phyloP scores from a whole-genome alignment of 139 green algal species.

The Micractinium conductrix region DNA sequence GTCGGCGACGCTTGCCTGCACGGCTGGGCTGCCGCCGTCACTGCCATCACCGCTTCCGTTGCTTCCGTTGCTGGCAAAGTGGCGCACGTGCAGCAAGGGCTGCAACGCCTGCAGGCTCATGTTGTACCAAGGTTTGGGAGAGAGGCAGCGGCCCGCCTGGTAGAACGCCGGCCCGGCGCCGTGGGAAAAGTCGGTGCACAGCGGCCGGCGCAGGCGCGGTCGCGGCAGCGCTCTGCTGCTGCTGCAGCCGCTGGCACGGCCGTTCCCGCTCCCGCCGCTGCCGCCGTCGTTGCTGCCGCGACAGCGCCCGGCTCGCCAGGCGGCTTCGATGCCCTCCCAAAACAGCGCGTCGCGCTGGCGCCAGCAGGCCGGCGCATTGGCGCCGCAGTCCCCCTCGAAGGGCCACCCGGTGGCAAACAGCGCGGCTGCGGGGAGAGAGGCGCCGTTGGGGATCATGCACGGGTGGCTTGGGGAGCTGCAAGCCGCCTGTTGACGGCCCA shows the following conservation, averaged over 20 bases:
- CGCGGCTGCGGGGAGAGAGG: conserved; percentile 4
- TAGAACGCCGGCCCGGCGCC: conserved; percentile 15
- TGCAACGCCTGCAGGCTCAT: conserved; percentile 38
- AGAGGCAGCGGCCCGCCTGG: conserved; percentile 1
- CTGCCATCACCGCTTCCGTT: not conserved
- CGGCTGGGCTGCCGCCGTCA: not conserved
- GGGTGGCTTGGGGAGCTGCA: too few species aligned
- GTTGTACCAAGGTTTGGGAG: conserved; percentile 28
- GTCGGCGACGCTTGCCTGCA: not conserved
- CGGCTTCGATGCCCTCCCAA: conserved; percentile 29
- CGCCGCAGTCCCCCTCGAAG: conserved; percentile 29
- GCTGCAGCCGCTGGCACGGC: not conserved
- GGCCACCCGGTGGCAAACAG: conserved; percentile 49
- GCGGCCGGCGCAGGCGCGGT: conserved; percentile 20
- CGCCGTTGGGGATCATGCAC: too few species aligned
- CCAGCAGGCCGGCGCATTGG: conserved; percentile 9
- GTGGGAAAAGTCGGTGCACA: conserved; percentile 28
- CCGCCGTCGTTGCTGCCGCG: not conserved
- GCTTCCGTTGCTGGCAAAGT: not conserved
- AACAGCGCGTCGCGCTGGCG: conserved; percentile 34
- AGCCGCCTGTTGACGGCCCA: too few species aligned
- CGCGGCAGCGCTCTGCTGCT: not conserved
- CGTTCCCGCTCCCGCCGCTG: not conserved
- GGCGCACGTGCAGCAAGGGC: not conserved
- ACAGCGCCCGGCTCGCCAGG: not conserved